A percentile compares a stretch with the other conserved stretches of the same genome.
These are phyloP conservation scores for Blastobotrys proliferans DNA, from an alignment of 1,139 yeast species.

Conservation along the genomic window DNA sequence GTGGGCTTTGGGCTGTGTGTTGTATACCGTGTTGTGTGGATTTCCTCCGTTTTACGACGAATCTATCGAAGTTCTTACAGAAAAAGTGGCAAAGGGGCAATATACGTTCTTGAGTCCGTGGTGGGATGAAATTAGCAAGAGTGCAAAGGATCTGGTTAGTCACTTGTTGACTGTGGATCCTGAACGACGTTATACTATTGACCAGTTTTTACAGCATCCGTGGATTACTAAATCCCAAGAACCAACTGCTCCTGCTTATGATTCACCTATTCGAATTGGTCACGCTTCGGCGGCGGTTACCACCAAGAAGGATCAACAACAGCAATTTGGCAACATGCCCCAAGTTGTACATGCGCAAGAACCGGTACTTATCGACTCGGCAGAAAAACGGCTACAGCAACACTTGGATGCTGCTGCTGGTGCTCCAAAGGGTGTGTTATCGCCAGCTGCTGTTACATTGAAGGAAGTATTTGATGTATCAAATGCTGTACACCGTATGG, in stretches of 20 bases:
- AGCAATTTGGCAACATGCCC: background rate
- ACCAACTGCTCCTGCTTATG: slow-evolving; percentile 30
- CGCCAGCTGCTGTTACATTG: slow-evolving; percentile 90
- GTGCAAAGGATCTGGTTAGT: slow-evolving; percentile 76
- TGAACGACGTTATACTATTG: slow-evolving; percentile 65
- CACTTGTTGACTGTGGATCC: slow-evolving; percentile 83
- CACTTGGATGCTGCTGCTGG: slow-evolving; percentile 6
- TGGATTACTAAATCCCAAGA: slow-evolving; percentile 53
- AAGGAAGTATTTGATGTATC: slow-evolving; percentile 94
- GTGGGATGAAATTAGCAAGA: slow-evolving; percentile 91
- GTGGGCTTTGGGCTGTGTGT: slow-evolving; percentile 94
- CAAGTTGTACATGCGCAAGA: slow-evolving; percentile 5
- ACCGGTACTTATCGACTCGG: slow-evolving; percentile 4
- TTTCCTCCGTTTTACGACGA: slow-evolving; percentile 97
- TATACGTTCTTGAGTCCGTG: slow-evolving; percentile 83
- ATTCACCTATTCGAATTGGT: slow-evolving; percentile 23
- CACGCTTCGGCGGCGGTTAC: slow-evolving; percentile 6
- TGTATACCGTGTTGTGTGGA: slow-evolving; percentile 86
- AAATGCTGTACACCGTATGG: slow-evolving; percentile 89
- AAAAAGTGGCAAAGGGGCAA: slow-evolving; percentile 79
- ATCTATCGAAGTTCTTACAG: slow-evolving; percentile 71
- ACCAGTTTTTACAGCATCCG: slow-evolving; percentile 76
- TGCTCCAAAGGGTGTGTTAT: slow-evolving; percentile 40
- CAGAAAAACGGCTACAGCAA: slow-evolving; percentile 12
- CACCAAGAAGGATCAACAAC: slow-evolving; percentile 11